Evolutionary conservation across 2,329 filamentous ascomycete genomes (phyloP), one percentile per base, ranked within the genome.

Genomic region (Trichoderma aggressivum): DNA sequence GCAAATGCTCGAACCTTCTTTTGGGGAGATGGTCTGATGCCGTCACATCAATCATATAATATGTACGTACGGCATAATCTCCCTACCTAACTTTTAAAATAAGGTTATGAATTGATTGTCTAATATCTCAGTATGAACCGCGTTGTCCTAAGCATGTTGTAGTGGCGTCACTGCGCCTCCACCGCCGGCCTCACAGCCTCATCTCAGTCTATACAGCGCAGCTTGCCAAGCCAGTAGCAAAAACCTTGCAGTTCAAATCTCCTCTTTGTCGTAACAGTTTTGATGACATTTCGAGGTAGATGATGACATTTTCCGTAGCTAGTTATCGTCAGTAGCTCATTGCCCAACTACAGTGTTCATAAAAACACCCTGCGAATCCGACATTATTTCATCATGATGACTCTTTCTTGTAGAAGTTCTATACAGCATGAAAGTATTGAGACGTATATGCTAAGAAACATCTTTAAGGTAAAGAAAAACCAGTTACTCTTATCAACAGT

Each of bases 151-250:
- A 3, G 18, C n/a, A 21, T 50, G n/a, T 50, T n/a, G n/a, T 50
- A 21, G 61, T 63, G 61, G 61, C 61, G 47, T 63, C 28, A 43
- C 61, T 63, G 61, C 28, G 61, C 61, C 61, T 53, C 61, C 61
- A 32, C 61, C 26, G 28, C 28, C 21, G n/a, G 39, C 26, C 21
- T 63, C 39, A 63, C 61, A 50, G 39, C 26, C 61, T 63, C 26
- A 30, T 63, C n/a, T 18, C 39, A 32, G 28, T 12, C 24, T n/a
- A 50, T 30, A 28, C 16, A 63, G 5, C 26, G 28, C n/a, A 30
- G 16, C 14, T 63, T 63, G 61, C 61, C 61, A 63, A 63, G 61
- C 61, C 61, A 50, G 61, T 63, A 63, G 61, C 28, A 63, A 12
- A 60, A 60, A 60, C 28, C n/a, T 60, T 60, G n/a, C 34, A 63